Percentiles rank a stretch among this genome's conserved stretches.
phyloP scores from a whole-genome alignment of 2,329 filamentous ascomycete genomes.

The Talaromyces atroroseus region DNA sequence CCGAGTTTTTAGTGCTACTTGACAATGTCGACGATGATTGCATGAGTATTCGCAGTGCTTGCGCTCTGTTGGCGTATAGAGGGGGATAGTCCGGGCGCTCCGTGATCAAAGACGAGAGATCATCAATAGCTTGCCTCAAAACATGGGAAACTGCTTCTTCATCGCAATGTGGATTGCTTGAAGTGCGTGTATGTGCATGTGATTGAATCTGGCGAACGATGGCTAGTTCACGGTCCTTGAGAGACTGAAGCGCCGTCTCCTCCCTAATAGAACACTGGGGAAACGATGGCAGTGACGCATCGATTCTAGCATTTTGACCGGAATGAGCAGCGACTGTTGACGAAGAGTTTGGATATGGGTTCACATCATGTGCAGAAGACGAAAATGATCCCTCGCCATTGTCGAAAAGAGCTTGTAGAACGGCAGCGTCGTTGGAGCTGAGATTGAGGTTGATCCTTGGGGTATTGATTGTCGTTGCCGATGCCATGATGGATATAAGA shows the following conservation, averaged over 20 bases:
- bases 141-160: slow-evolving; percentile 12
- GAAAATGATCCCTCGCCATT: slow-evolving; percentile 25
- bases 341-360: background rate
- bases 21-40: slow-evolving; percentile 16
- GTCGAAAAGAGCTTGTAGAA: slow-evolving; percentile 44
- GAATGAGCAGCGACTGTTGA: slow-evolving; percentile 24
- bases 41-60: slow-evolving; percentile 40
- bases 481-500: slow-evolving; percentile 10
- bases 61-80: slow-evolving; percentile 53
- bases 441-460: slow-evolving; percentile 26
- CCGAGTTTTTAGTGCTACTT: background rate
- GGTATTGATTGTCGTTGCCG: slow-evolving; percentile 16
- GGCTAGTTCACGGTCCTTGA: slow-evolving; percentile 36
- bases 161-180: slow-evolving; percentile 2
- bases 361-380: background rate
- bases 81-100: slow-evolving; percentile 47
- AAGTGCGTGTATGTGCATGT: slow-evolving; percentile 15
- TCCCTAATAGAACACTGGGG: slow-evolving; percentile 33
- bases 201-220: slow-evolving; percentile 37
- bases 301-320: slow-evolving; percentile 25
- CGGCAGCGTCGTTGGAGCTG: slow-evolving; percentile 40
- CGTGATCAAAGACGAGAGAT: slow-evolving; percentile 40
- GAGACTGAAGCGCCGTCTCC: slow-evolving; percentile 24
- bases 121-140: slow-evolving; percentile 29
- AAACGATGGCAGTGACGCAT: slow-evolving; percentile 35